Conservation (phyloP, 768 basidiomycete species). For the Termitomyces sp. region DNA sequence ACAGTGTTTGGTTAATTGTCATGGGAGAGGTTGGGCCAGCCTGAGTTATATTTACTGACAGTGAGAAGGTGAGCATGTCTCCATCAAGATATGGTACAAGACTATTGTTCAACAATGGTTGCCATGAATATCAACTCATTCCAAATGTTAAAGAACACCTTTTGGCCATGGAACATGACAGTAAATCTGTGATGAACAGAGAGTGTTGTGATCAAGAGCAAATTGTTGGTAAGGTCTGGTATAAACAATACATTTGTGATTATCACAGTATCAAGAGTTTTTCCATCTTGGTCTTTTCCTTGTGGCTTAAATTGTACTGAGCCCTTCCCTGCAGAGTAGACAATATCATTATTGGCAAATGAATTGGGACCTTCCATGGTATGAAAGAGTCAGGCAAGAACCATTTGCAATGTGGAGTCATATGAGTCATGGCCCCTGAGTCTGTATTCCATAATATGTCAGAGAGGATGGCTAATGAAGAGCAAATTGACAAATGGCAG, state of each 20-base stretch:
- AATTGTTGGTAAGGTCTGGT: constrained; percentile 4
- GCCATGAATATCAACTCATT: too few relatives aligned
- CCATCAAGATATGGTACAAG: neutral
- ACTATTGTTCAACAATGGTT: too few relatives aligned
- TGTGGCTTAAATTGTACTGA: neutral
- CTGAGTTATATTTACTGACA: neutral
- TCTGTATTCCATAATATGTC: too few relatives aligned
- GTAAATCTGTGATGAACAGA: neutral
- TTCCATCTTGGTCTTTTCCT: neutral
- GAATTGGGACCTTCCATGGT: too few relatives aligned
- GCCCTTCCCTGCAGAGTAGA: neutral
- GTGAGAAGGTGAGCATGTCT: neutral
- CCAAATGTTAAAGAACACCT: too few relatives aligned
- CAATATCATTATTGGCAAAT: neutral
- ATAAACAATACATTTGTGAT: constrained; percentile 9
- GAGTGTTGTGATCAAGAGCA: constrained; percentile 2
- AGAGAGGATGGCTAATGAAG: too few relatives aligned
- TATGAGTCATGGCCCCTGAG: too few relatives aligned
- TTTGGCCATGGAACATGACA: too few relatives aligned
- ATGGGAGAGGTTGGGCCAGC: neutral
- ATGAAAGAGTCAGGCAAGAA: too few relatives aligned
- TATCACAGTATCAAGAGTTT: constrained; percentile 5
- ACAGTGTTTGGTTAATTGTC: neutral
- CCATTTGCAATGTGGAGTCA: too few relatives aligned
- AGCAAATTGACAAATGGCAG: too few relatives aligned